These are phyloP conservation scores for Magnolia sinica DNA, from an alignment of 164 flowering plant species.

Conservation along the genomic window DNA sequence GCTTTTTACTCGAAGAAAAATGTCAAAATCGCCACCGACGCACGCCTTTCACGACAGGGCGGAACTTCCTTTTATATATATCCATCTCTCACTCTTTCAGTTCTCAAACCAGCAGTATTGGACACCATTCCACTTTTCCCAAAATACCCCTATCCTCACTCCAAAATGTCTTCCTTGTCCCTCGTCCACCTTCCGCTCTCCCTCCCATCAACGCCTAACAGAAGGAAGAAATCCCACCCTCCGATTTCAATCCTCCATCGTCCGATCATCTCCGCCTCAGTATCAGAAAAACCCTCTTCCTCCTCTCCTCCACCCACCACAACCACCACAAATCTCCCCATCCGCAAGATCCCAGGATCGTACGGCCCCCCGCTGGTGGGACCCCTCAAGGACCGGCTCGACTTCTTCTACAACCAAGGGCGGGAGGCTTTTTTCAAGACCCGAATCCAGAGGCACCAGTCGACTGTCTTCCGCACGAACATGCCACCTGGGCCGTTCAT, in stretches of 20 bases:
- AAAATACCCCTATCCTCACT: too few relatives aligned
- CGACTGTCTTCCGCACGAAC: conserved; percentile 75
- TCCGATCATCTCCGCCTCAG: conserved; percentile 28
- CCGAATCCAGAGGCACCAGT: conserved; percentile 44
- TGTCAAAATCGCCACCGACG: too few relatives aligned
- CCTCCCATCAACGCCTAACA: conserved; percentile 2
- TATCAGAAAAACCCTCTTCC: conserved; percentile 27
- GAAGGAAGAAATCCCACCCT: conserved; percentile 3
- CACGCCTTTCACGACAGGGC: too few relatives aligned
- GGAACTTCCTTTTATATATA: too few relatives aligned
- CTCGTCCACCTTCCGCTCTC: conserved; percentile 14
- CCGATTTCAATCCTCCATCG: conserved; percentile 1
- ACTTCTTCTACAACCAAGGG: conserved; percentile 69
- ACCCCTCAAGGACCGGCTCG: conserved; percentile 57
- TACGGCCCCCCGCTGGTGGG: conserved; percentile 70
- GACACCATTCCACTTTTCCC: too few relatives aligned
- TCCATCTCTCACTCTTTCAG: too few relatives aligned
- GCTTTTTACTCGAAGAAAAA: too few relatives aligned
- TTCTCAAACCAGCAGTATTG: too few relatives aligned
- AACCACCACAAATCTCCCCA: conserved; percentile 34
- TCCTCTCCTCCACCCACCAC: not conserved
- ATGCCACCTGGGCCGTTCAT: conserved; percentile 85
- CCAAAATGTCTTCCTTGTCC: conserved; percentile 15
- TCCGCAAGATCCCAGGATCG: conserved; percentile 57
- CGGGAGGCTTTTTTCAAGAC: conserved; percentile 62